These are phyloP conservation scores for Globisporangium lucens DNA, from an alignment of 352 stramenopile genomes.

Conservation along the genomic window DNA sequence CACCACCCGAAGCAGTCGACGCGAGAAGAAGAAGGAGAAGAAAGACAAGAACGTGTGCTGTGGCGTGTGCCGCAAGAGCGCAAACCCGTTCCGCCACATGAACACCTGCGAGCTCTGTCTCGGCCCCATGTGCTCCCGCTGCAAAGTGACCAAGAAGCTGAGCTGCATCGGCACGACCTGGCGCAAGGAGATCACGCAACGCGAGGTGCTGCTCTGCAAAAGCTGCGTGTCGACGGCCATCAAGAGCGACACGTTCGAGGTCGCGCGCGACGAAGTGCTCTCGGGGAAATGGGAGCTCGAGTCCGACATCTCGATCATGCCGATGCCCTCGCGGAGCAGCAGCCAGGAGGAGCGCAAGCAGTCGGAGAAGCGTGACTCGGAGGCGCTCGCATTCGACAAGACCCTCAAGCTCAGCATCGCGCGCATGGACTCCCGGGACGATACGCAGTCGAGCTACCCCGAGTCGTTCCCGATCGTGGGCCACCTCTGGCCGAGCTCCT, in stretches of 20 bases:
- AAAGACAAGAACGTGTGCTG: slow-evolving; percentile 17
- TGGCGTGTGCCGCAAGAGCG: slow-evolving; percentile 13
- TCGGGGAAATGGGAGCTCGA: slow-evolving; percentile 16
- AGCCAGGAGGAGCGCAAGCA: slow-evolving; percentile 12
- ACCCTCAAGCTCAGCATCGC: slow-evolving; percentile 18
- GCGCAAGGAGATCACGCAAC: slow-evolving; percentile 13
- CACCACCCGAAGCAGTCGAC: background rate
- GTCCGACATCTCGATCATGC: slow-evolving; percentile 13
- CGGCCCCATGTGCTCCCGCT: slow-evolving; percentile 14
- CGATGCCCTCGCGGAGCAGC: slow-evolving; percentile 9
- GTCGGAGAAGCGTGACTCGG: slow-evolving; percentile 1
- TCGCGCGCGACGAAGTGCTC: slow-evolving; percentile 19
- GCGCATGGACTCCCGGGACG: slow-evolving; percentile 12
- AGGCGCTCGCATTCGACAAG: slow-evolving; percentile 2
- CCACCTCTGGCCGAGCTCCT: slow-evolving; percentile 13
- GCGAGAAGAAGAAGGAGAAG: slow-evolving; percentile 28
- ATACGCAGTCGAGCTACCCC: slow-evolving; percentile 2
- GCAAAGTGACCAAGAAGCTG: slow-evolving; percentile 14
- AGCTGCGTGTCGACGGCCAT: slow-evolving; percentile 8
- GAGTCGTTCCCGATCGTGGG: slow-evolving; percentile 10
- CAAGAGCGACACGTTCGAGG: slow-evolving; percentile 5
- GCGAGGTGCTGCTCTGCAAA: slow-evolving; percentile 14
- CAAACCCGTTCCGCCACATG: slow-evolving; percentile 11
- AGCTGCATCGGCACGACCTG: slow-evolving; percentile 7
- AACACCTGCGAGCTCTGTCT: slow-evolving; percentile 13